phyloP scores from a whole-genome alignment of 1,284 basidiomycete genomes.

The Boletus semigastroideus region DNA sequence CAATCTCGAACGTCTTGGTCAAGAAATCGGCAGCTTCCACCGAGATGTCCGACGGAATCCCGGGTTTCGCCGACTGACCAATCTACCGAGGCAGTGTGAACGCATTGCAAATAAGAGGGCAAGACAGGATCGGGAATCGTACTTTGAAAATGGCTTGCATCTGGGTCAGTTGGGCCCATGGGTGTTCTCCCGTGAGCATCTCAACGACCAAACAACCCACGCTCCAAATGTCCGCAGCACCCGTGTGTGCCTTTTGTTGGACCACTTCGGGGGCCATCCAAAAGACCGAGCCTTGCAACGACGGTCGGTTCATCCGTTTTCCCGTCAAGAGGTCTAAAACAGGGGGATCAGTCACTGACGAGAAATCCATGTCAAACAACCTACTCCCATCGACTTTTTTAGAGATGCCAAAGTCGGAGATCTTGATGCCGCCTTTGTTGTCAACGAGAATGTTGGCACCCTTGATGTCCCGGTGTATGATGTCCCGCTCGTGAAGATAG shows the following conservation, averaged over 20 bases:
- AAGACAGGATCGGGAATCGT: not conserved
- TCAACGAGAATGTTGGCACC: conserved; percentile 98
- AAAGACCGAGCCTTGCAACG: conserved; percentile 95
- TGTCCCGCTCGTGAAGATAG: conserved; percentile 92
- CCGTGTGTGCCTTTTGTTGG: conserved; percentile 91
- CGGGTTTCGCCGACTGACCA: conserved; percentile 80
- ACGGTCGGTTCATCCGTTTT: conserved; percentile 81
- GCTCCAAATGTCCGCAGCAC: conserved; percentile 98
- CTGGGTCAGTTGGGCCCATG: conserved; percentile 96
- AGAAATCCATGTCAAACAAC: conserved; percentile 34
- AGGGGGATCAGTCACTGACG: not conserved
- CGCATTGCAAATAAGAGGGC: not conserved
- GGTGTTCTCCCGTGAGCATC: conserved; percentile 97
- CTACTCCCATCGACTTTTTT: conserved; percentile 94
- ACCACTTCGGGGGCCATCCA: conserved; percentile 99
- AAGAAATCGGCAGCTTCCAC: conserved; percentile 84
- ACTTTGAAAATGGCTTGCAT: conserved; percentile 99
- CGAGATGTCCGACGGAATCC: conserved; percentile 87
- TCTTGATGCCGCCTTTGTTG: conserved; percentile 98
- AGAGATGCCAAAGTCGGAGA: conserved; percentile 98
- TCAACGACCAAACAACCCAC: conserved; percentile 97
- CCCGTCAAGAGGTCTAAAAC: conserved; percentile 70
- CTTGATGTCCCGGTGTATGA: conserved; percentile 98
- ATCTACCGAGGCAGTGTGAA: conserved; percentile 54
- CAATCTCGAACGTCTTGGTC: conserved; percentile 79